Conservation (phyloP, 2,329 filamentous ascomycete species). For the Colletotrichum tamarilloi region DNA sequence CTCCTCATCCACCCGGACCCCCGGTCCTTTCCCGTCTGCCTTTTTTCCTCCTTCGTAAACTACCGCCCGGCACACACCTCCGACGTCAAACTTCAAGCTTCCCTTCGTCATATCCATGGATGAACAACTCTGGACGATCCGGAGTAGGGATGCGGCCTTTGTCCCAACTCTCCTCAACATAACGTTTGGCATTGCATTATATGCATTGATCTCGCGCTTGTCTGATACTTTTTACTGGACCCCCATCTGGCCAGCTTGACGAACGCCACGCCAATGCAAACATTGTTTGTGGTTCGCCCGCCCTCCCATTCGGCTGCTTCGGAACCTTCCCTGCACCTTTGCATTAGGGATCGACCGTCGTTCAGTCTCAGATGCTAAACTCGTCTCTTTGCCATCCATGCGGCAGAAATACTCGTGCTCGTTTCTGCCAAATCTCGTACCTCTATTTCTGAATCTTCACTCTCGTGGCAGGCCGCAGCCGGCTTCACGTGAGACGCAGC, state of each 20-base stretch:
- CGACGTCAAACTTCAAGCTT: conserved; percentile 27
- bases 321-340: conserved; percentile 30
- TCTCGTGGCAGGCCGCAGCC: background rate
- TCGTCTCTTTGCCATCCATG: conserved; percentile 21
- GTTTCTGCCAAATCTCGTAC: background rate
- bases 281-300: conserved; percentile 21
- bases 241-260: conserved; percentile 2
- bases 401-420: background rate
- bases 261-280: conserved; percentile 31
- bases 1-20: background rate
- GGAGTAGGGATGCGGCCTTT: conserved; percentile 2
- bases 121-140: conserved; percentile 23
- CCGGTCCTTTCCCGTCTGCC: background rate
- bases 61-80: conserved; percentile 9
- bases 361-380: conserved; percentile 37
- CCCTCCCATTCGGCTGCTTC: conserved; percentile 29
- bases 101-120: conserved; percentile 24
- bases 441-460: background rate
- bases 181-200: conserved; percentile 26
- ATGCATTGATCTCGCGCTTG: conserved; percentile 29
- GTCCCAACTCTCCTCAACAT: conserved; percentile 1
- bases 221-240: background rate
- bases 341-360: conserved; percentile 31
- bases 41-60: background rate
- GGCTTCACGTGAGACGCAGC: background rate